A percentile compares a stretch with the other conserved stretches of the same genome.
phyloP scores from a whole-genome alignment of 306 rosid genomes.

The Quercus gilva region DNA sequence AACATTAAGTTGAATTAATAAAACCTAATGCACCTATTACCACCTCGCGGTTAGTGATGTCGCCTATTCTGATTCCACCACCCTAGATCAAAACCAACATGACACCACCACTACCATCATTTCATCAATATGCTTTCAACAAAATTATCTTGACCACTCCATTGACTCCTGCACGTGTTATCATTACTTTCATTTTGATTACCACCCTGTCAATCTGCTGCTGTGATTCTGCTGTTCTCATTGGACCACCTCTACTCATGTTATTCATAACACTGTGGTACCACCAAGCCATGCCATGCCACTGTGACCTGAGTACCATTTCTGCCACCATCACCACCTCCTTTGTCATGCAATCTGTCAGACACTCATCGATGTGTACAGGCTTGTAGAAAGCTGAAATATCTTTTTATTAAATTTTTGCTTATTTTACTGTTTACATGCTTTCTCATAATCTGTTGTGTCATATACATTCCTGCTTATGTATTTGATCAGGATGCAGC shows the following conservation, averaged over 20 bases:
- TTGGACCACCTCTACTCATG: neutral
- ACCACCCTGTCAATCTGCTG: neutral
- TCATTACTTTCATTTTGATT: neutral
- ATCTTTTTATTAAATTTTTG: neutral
- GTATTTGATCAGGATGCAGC: conserved; percentile 65
- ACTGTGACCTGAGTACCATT: neutral
- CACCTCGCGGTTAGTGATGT: neutral
- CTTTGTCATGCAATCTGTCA: conserved; percentile 1
- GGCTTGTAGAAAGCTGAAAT: neutral
- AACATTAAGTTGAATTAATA: neutral
- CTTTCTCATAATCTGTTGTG: conserved; percentile 2
- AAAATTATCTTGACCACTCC: no score
- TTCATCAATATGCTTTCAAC: no score
- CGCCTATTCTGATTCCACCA: no score
- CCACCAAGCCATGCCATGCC: neutral
- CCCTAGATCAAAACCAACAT: no score
- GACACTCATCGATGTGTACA: neutral
- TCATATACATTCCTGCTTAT: conserved; percentile 17
- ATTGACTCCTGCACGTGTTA: neutral
- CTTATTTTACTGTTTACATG: neutral
- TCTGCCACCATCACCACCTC: neutral
- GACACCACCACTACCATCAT: no score
- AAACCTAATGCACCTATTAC: neutral
- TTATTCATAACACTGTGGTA: neutral
- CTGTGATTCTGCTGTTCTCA: neutral